Base-by-base conservation (phyloP, 2,329 filamentous ascomycete genomes). In the Pseudopyricularia cyperi region DNA sequence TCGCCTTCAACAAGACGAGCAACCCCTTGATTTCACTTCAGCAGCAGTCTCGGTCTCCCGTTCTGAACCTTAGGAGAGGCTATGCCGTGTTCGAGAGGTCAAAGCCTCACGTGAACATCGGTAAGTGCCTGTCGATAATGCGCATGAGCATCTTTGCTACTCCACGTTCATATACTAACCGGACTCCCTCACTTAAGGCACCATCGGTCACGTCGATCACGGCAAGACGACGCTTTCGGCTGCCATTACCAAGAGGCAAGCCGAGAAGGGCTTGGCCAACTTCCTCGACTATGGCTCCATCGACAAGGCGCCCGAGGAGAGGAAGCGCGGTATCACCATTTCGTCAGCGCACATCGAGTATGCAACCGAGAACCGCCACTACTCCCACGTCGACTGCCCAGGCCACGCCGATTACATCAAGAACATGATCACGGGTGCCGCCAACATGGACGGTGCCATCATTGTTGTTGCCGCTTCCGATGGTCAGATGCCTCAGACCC, bases 361-460 rank as follows among this genome's bases (percentile, higher is more conserved):
- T 78, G 75, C 88, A 62, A 98, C 93, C 69, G 88, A 95, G 0
- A 78, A 77, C 67, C 85, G 93, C 66, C 93, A 98, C 77, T 98
- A 98, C 75, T 93, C 93, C 64, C 93, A 98, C 81, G 93, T 98
- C 76, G 93, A 98, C 81, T 98, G 93, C 74, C 93, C 93, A 54
- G 93, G 93, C 73, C 93, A 98, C 85, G 93, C 93, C 73, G 93
- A 98, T 89, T 98, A 98, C 80, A 97, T 98, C 78, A 98, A 98
- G 83, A 98, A 98, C 85, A 98, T 98, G 93, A 98, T 98, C 71
- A 98, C 93, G 60, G 93, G 93, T 83, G 90, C 93, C 57, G 91
- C 94, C 64, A 95, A 89, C 78, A 98, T 98, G 93, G 93, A 98
- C 64, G 93, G 93, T 64, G 91, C 93, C 64, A 91, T 98, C 68